These are phyloP conservation scores for Pseudocercospora ulei DNA, from an alignment of 2,329 filamentous ascomycete species.

Conservation along the genomic window DNA sequence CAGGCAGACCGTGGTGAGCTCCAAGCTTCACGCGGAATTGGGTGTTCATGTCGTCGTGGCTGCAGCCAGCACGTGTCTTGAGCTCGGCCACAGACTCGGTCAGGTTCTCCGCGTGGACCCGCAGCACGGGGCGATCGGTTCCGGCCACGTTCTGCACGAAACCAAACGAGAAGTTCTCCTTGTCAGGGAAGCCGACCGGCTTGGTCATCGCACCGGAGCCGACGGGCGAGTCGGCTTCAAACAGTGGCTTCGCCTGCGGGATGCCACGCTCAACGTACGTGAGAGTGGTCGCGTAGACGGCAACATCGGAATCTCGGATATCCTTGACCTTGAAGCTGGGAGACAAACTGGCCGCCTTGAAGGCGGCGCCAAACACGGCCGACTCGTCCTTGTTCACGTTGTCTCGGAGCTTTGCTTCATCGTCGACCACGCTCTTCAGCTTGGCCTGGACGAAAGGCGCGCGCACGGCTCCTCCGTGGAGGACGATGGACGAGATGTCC, in stretches of 20 bases:
- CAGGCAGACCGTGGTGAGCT: constrained; percentile 65
- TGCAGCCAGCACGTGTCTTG: constrained; percentile 68
- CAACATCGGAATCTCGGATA: constrained; percentile 70
- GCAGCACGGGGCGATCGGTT: constrained; percentile 51
- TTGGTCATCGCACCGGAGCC: constrained; percentile 56
- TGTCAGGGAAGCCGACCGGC: constrained; percentile 72
- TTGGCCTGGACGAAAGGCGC: constrained; percentile 91
- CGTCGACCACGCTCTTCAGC: constrained; percentile 65
- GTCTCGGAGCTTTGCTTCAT: constrained; percentile 67
- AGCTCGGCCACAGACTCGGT: constrained; percentile 72
- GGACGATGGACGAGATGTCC: constrained; percentile 80
- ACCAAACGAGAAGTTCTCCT: constrained; percentile 67
- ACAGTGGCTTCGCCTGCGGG: constrained; percentile 69
- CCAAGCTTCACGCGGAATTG: constrained; percentile 67
- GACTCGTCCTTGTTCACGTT: constrained; percentile 97
- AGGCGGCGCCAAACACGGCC: constrained; percentile 88
- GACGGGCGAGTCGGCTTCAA: constrained; percentile 64
- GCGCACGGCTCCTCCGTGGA: constrained; percentile 80
- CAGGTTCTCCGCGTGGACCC: constrained; percentile 70
- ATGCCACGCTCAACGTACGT: constrained; percentile 60
- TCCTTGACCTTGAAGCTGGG: constrained; percentile 97
- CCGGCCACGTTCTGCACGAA: constrained; percentile 64
- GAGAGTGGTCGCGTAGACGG: constrained; percentile 63
- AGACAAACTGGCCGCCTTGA: constrained; percentile 84
- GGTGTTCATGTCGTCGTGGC: constrained; percentile 65